Percentiles rank a stretch among this genome's conserved stretches.
These are phyloP conservation scores for Macrolepiota dolichaula DNA, from an alignment of 768 basidiomycete genomes.

Conservation along the genomic window DNA sequence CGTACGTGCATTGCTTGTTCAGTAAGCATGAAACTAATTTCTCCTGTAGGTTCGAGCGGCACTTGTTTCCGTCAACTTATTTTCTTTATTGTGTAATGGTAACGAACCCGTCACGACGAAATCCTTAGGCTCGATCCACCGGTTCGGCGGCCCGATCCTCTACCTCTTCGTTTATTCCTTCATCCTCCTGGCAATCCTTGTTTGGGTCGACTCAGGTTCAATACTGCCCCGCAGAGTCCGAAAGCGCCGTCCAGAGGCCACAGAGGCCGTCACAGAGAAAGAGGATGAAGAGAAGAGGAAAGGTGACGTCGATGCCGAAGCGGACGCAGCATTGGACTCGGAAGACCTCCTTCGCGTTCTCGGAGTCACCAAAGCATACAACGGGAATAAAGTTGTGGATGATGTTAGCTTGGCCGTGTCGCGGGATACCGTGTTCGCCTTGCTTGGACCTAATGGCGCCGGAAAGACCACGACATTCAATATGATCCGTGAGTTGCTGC, in stretches of 20 bases:
- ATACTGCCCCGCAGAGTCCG: conserved; percentile 37
- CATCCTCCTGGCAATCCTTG: conserved; percentile 57
- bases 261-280: conserved; percentile 4
- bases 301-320: conserved; percentile 56
- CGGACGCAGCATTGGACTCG: conserved; percentile 41
- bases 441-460: conserved; percentile 81
- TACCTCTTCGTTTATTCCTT: conserved; percentile 65
- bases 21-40: conserved; percentile 1
- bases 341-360: conserved; percentile 61
- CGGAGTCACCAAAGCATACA: conserved; percentile 59
- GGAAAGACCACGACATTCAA: conserved; percentile 84
- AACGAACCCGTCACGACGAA: conserved; percentile 39
- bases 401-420: conserved; percentile 69
- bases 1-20: conserved; percentile 36
- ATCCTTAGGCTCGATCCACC: conserved; percentile 49
- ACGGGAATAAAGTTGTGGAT: conserved; percentile 58
- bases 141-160: conserved; percentile 72
- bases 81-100: conserved; percentile 69
- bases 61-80: conserved; percentile 76
- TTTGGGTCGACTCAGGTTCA: conserved; percentile 73
- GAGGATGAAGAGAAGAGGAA: conserved; percentile 18
- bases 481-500: conserved; percentile 57
- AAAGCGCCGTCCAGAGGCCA: conserved; percentile 14
- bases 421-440: conserved; percentile 59
- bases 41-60: conserved; percentile 55